Evolutionary conservation across 495 filamentous ascomycete species (phyloP), one percentile per base, ranked within the genome.

Genomic region (Elasticomyces elasticus): DNA sequence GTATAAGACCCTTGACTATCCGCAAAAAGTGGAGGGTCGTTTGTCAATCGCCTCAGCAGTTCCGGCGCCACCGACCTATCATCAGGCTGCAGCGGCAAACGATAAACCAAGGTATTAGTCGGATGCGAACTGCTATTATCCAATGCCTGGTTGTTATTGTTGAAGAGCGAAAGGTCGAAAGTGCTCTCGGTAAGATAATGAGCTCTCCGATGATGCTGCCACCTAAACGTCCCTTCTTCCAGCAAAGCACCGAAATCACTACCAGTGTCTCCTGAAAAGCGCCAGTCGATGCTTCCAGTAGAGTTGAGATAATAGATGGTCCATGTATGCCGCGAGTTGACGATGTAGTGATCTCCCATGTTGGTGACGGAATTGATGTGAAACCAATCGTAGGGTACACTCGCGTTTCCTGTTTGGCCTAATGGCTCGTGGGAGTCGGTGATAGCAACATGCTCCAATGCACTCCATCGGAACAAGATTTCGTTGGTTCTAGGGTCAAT

Each of bases 321-420:
- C 59, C 25, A 77, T 26, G 60, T 60, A 48, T 69, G 60, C 6
- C 71, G 64, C 13, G 60, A 51, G 51, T 64, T 70, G 41, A 77
- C 58, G 7, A 77, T 62, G 47, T 62, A 73, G 28, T 72, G 66
- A 17, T 64, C 55, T 5, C 56, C 61, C 40, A 76, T 65, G 42
- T 72, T 72, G 42, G 73, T 66, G 19, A 76, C 57, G 31, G 72
- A 73, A 51, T 71, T 74, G 53, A 75, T 70, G 55, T 75, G 73
- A 58, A 75, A 74, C 43, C 62, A 76, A 47, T 77, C 73, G 62
- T 66, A 76, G 0, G 74, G 66, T 1, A 49, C 7, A n/a, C 27
- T 64, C 19, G 47, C 53, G 12, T 35, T 49, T 4, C 38, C 40
- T 7, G 33, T 30, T 1, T 20, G 12, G 26, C 4, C 10, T 20